Conservation (phyloP, 371 early-diverging fungal genomes). For the Cokeromyces recurvatus region DNA sequence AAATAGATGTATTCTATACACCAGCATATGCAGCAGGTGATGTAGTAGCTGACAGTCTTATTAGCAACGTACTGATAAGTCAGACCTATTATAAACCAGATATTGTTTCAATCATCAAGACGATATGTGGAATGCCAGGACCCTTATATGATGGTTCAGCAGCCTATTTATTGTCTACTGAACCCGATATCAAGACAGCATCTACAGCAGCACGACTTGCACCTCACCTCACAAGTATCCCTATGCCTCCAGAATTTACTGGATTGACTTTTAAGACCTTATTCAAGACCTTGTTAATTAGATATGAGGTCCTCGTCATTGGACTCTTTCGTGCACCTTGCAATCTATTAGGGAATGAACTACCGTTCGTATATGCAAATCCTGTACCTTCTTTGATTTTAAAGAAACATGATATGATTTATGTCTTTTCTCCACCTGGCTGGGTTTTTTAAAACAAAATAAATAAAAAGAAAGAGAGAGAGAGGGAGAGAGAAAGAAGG, state of each 20-base stretch:
- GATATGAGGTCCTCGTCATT: slow-evolving; percentile 33
- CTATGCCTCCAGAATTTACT: slow-evolving; percentile 27
- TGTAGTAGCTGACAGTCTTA: slow-evolving; percentile 38
- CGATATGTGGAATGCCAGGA: slow-evolving; percentile 47
- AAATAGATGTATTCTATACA: slow-evolving; percentile 30
- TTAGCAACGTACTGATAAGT: slow-evolving; percentile 41
- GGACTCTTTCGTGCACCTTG: slow-evolving; percentile 42
- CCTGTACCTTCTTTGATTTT: slow-evolving; percentile 35
- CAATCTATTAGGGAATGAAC: slow-evolving; percentile 30
- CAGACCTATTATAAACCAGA: slow-evolving; percentile 47
- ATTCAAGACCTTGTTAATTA: slow-evolving; percentile 29
- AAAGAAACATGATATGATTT: slow-evolving; percentile 19
- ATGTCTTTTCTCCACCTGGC: slow-evolving; percentile 18
- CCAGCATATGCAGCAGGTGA: slow-evolving; percentile 49
- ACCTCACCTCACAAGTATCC: slow-evolving; percentile 30
- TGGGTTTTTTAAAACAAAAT: slow-evolving; percentile 3
- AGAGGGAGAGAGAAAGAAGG: too few species aligned
- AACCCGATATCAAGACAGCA: slow-evolving; percentile 10
- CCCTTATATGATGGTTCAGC: slow-evolving; percentile 20
- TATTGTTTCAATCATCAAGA: slow-evolving; percentile 46
- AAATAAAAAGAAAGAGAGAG: too few species aligned
- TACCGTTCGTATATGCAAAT: slow-evolving; percentile 48
- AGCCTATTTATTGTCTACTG: slow-evolving; percentile 5
- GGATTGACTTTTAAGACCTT: slow-evolving; percentile 28
- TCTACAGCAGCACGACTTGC: slow-evolving; percentile 18